Evolutionary conservation across 768 basidiomycete species (phyloP).

Genomic region (Boletus coccyginus): DNA sequence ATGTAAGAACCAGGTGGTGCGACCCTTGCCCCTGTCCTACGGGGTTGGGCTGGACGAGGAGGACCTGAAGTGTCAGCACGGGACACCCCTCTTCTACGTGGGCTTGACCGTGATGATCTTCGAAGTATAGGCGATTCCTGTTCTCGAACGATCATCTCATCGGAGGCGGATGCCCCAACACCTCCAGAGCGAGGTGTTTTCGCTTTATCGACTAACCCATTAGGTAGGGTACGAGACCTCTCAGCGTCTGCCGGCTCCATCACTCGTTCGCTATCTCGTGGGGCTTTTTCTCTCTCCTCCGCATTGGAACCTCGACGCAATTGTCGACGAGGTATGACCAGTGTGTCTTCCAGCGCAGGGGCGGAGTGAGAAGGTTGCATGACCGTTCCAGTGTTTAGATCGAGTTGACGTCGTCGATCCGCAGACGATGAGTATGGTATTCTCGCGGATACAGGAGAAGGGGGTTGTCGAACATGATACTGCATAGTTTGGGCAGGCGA

Average conservation of each 20-base stretch:
- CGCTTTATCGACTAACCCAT: slow-evolving; percentile 16
- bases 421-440: slow-evolving; percentile 19
- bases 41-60: slow-evolving; percentile 18
- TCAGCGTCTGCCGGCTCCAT: slow-evolving; percentile 20
- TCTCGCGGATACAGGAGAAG: slow-evolving; percentile 33
- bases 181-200: slow-evolving; percentile 14
- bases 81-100: slow-evolving; percentile 18
- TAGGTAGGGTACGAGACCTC: slow-evolving; percentile 14
- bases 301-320: slow-evolving; percentile 28
- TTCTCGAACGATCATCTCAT: slow-evolving; percentile 21
- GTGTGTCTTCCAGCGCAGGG: slow-evolving; percentile 32
- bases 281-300: slow-evolving; percentile 23
- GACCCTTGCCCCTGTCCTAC: slow-evolving; percentile 23
- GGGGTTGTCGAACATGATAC: slow-evolving; percentile 38
- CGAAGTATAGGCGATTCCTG: slow-evolving; percentile 13
- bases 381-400: slow-evolving; percentile 14
- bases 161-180: slow-evolving; percentile 17
- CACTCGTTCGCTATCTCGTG: slow-evolving; percentile 25
- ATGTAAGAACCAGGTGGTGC: slow-evolving; percentile 23
- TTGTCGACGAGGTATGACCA: slow-evolving; percentile 23
- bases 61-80: slow-evolving; percentile 21
- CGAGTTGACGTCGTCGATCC: slow-evolving; percentile 28
- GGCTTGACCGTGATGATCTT: slow-evolving; percentile 15
- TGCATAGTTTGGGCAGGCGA: slow-evolving; percentile 42
- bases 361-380: slow-evolving; percentile 29